Percentiles rank a stretch among this genome's conserved stretches.
Conservation (phyloP, 108 stramenopile genomes). For the Skeletonema grethae region DNA sequence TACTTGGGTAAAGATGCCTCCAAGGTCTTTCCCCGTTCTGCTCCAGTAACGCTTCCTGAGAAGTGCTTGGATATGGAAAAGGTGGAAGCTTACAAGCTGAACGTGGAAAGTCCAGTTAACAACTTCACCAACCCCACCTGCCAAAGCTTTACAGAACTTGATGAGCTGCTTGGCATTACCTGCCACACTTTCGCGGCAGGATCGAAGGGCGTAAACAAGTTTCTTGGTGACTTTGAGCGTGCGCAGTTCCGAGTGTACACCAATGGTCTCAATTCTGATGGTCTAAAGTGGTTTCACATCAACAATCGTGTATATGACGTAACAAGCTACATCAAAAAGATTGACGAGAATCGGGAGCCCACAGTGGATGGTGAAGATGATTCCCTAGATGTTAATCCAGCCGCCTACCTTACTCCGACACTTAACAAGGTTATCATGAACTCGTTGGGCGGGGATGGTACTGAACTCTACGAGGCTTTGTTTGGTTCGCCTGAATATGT, state of each 20-base stretch:
- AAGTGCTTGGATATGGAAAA: slow-evolving; percentile 60
- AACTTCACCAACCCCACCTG: slow-evolving; percentile 56
- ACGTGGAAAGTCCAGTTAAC: slow-evolving; percentile 32
- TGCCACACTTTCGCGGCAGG: slow-evolving; percentile 54
- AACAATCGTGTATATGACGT: slow-evolving; percentile 52
- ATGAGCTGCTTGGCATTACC: slow-evolving; percentile 51
- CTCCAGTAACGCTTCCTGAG: slow-evolving; percentile 49
- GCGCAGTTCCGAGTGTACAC: slow-evolving; percentile 38
- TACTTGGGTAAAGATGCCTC: slow-evolving; percentile 60
- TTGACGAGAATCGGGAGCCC: slow-evolving; percentile 31
- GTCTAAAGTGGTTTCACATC: slow-evolving; percentile 36
- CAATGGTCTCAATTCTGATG: slow-evolving; percentile 20
- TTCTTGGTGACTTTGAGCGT: slow-evolving; percentile 45
- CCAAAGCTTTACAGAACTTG: slow-evolving; percentile 43
- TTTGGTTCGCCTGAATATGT: slow-evolving; percentile 37
- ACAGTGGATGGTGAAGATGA: slow-evolving; percentile 8
- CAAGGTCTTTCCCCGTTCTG: slow-evolving; percentile 57
- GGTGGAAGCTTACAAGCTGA: slow-evolving; percentile 33
- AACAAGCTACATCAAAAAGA: slow-evolving; percentile 45
- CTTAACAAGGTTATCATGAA: slow-evolving; percentile 49
- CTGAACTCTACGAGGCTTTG: slow-evolving; percentile 39
- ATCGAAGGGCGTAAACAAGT: slow-evolving; percentile 40
- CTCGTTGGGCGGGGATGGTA: slow-evolving; percentile 32
- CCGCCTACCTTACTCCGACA: slow-evolving; percentile 38
- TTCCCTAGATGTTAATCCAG: slow-evolving; percentile 13